Evolutionary conservation across 257 asterid species (phyloP), one percentile per base, ranked within the genome.

Genomic region (Nicotiana noctiflora): DNA sequence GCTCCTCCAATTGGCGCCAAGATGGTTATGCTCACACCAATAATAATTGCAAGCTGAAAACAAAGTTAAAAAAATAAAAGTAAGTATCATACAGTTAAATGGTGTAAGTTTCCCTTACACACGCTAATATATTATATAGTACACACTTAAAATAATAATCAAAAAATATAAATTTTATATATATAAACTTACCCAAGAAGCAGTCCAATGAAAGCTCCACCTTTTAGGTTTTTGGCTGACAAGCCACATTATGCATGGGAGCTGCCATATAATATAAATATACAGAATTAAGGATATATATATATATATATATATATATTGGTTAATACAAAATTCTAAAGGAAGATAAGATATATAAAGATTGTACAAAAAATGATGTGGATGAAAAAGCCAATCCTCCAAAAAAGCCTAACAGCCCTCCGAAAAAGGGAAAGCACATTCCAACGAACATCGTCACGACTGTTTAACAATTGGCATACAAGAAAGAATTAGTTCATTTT

Each of bases 341-440:
- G 4, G 10, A 46, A 49, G 5, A n/a, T 32, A 1, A 31, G 25
- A 37, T 1, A 55, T 34, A 34, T 34, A 34, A 8, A 25, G 17
- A 60, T 77, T 87, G 84, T 78, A 86, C 89, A 46, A 83, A 52
- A 40, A 85, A 87, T 74, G 90, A 81, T 11, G 86, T 83, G 17
- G 80, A 64, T 11, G 90, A 23, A 53, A 85, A 89, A 3, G 89
- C 86, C 12, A 89, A 75, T 29, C 92, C 92, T 3, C 92, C 92
- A 37, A 89, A 85, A 79, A 89, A 89, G 0, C 90, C 90, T 7
- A 87, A 74, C 8, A 89, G 44, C 57, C 89, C 92, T 76, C 88
- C 92, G 19, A 87, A 89, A 78, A 87, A 89, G 19, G 92, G 92
- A 25, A 87, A 52, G 37, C 74, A 23, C 4, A 87, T 29, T 25